Evolutionary conservation across 768 basidiomycete genomes (phyloP).

Genomic region (Leucocoprinus sp.): DNA sequence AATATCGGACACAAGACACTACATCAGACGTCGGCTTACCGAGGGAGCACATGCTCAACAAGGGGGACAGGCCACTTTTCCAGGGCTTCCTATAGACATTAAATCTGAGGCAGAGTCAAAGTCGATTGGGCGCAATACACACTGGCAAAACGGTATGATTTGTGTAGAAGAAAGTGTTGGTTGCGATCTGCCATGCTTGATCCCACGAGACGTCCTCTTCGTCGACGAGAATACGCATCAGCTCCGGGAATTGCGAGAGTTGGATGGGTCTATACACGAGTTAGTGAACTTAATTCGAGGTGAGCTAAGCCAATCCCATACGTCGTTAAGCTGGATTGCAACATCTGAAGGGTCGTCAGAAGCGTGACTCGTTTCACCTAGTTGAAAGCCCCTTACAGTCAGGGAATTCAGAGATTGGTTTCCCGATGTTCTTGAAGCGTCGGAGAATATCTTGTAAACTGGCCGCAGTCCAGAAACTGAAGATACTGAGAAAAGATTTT

Average conservation of each 20-base stretch:
- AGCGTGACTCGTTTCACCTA: neutral
- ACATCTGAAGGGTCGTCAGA: conserved; percentile 41
- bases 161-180: conserved; percentile 90
- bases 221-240: conserved; percentile 87
- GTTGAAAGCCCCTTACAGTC: conserved; percentile 49
- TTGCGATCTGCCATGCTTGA: conserved; percentile 81
- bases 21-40: conserved; percentile 26
- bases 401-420: conserved; percentile 72
- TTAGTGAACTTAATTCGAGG: neutral
- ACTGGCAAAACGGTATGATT: conserved; percentile 92
- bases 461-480: conserved; percentile 81
- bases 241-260: conserved; percentile 91
- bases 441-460: conserved; percentile 84
- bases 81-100: conserved; percentile 52
- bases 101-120: neutral
- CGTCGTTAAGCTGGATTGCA: conserved; percentile 94
- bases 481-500: neutral
- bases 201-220: conserved; percentile 87
- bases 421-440: conserved; percentile 85
- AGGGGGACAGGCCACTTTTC: conserved; percentile 93
- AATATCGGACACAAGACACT: neutral
- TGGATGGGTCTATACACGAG: conserved; percentile 75
- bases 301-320: conserved; percentile 23
- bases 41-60: conserved; percentile 76
- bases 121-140: conserved; percentile 17